Evolutionary conservation across 805 yeast species (phyloP).

Genomic region (Wickerhamiella kurtzmanii): DNA sequence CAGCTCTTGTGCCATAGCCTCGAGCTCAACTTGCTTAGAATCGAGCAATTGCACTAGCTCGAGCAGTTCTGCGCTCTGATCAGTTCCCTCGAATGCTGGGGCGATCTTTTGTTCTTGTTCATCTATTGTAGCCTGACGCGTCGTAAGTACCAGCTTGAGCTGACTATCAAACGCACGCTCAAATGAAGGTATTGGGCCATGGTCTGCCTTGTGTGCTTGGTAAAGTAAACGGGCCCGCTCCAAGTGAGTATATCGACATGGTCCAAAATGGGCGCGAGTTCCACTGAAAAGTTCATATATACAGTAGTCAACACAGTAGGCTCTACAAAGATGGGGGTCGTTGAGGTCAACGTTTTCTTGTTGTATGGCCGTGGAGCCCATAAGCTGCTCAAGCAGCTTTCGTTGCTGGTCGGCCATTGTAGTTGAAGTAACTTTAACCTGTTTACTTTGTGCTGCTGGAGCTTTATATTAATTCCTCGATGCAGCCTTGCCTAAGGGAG

Average conservation of each 20-base stretch:
- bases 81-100: constrained; percentile 55
- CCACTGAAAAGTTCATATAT: constrained; percentile 73
- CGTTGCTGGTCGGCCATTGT: constrained; percentile 60
- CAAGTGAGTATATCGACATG: constrained; percentile 61
- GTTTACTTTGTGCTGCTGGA: too few relatives aligned
- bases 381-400: constrained; percentile 59
- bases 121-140: constrained; percentile 51
- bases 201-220: constrained; percentile 23
- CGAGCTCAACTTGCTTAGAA: not conserved
- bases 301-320: constrained; percentile 73
- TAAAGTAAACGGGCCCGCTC: constrained; percentile 64
- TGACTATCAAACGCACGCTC: constrained; percentile 34
- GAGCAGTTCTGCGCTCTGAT: constrained; percentile 31
- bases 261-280: constrained; percentile 72
- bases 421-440: not conserved
- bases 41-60: not conserved
- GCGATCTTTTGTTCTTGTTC: constrained; percentile 52
- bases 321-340: constrained; percentile 58
- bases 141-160: constrained; percentile 45
- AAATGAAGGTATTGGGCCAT: constrained; percentile 28
- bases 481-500: too few relatives aligned
- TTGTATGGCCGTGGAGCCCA: constrained; percentile 27
- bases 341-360: constrained; percentile 29
- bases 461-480: too few relatives aligned
- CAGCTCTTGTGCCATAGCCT: constrained; percentile 8